These are phyloP conservation scores for Fraxinus quadrangulata DNA, from an alignment of 257 asterid genomes.

Conservation along the genomic window DNA sequence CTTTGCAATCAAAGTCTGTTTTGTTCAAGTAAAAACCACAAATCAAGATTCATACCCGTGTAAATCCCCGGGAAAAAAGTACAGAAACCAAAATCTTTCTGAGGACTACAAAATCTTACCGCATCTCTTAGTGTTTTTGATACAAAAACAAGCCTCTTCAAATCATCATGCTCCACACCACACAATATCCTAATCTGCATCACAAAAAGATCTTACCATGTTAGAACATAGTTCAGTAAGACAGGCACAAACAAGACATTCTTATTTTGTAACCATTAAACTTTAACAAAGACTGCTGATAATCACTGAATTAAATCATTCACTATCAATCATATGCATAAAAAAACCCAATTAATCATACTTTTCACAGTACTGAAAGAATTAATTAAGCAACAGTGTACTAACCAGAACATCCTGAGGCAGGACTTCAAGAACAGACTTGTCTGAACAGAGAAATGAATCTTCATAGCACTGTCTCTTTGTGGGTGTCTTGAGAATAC, in stretches of 20 bases:
- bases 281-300: background rate
- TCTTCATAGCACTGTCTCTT: slow-evolving; percentile 42
- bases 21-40: background rate
- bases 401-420: slow-evolving; percentile 74
- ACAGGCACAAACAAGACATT: background rate
- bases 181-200: slow-evolving; percentile 32
- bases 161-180: slow-evolving; percentile 23
- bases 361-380: background rate
- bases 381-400: background rate
- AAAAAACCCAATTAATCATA: background rate
- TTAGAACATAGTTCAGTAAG: background rate
- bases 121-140: background rate
- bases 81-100: background rate
- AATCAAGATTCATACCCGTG: background rate
- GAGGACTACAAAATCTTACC: background rate
- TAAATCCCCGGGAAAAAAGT: background rate
- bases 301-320: background rate
- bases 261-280: background rate
- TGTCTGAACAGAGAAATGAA: slow-evolving; percentile 15
- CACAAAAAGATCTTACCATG: background rate
- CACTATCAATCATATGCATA: background rate
- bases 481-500: slow-evolving; percentile 15
- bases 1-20: slow-evolving; percentile 69
- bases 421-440: slow-evolving; percentile 51
- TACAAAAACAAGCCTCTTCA: slow-evolving; percentile 5